Conservation (phyloP, 345 rosid species). For the Limnanthes douglasii region DNA sequence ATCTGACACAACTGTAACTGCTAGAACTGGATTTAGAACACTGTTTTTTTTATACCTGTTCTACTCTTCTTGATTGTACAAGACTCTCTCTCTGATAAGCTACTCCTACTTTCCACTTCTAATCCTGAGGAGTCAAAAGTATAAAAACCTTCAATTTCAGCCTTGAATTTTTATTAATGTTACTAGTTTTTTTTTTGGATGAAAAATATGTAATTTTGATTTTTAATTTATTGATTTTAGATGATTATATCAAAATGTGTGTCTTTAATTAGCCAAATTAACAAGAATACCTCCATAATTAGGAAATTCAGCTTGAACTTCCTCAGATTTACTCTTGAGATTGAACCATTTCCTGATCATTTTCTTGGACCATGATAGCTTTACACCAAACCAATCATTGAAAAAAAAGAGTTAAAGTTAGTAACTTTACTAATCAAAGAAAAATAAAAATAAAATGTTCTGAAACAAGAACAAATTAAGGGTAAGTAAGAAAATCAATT, state of each 20-base stretch:
- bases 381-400: conserved; percentile 21
- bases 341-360: conserved; percentile 91
- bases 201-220: too few species aligned
- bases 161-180: too few species aligned
- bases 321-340: conserved; percentile 81
- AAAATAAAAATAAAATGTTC: conserved; percentile 6
- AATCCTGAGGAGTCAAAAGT: conserved; percentile 37
- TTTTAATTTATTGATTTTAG: too few species aligned
- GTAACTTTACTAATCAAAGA: conserved; percentile 3
- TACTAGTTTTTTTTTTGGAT: too few species aligned
- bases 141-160: too few species aligned
- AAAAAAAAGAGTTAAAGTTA: conserved; percentile 3
- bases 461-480: too few species aligned
- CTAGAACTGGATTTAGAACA: background rate
- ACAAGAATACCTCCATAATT: conserved; percentile 53
- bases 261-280: too few species aligned
- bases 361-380: conserved; percentile 97
- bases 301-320: conserved; percentile 73
- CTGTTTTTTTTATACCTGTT: conserved; percentile 42
- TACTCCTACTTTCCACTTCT: conserved; percentile 58
- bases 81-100: conserved; percentile 87
- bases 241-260: too few species aligned
- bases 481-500: conserved; percentile 1
- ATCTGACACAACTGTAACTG: background rate
- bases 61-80: conserved; percentile 67